phyloP scores from a whole-genome alignment of 768 basidiomycete genomes.

The Kwoniella botswanensis region DNA sequence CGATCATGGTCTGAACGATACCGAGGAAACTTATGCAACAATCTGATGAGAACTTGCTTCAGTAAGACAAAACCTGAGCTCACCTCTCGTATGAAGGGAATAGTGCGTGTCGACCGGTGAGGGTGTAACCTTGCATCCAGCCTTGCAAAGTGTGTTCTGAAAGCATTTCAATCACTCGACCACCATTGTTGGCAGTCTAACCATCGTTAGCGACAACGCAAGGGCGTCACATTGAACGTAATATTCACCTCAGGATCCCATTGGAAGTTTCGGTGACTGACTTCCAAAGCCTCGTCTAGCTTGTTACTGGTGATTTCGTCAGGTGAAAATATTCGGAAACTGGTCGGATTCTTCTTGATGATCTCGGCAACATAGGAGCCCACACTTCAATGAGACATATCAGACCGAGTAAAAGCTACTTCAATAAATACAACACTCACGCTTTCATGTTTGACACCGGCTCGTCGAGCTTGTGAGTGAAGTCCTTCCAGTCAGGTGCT shows the following conservation, averaged over 20 bases:
- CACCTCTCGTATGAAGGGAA: conserved; percentile 86
- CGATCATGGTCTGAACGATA: conserved; percentile 81
- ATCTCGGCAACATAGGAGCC: conserved; percentile 59
- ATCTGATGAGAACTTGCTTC: neutral
- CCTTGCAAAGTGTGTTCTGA: conserved; percentile 53
- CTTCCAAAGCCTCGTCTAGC: conserved; percentile 76
- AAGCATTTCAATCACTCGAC: conserved; percentile 84
- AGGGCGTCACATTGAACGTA: neutral
- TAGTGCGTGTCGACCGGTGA: conserved; percentile 75
- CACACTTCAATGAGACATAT: conserved; percentile 50
- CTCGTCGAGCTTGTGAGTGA: conserved; percentile 64
- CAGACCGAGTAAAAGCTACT: conserved; percentile 2
- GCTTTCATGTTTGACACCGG: conserved; percentile 80
- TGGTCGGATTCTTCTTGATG: conserved; percentile 70
- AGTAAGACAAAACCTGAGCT: neutral
- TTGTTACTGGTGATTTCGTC: conserved; percentile 89
- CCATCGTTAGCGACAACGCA: conserved; percentile 27
- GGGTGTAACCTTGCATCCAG: conserved; percentile 89
- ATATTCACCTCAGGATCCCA: conserved; percentile 67
- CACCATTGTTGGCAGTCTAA: conserved; percentile 69
- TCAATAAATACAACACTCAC: conserved; percentile 22
- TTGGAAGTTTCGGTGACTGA: conserved; percentile 72
- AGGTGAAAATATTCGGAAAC: conserved; percentile 88
- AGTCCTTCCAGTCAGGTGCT: conserved; percentile 70
- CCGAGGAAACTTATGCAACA: conserved; percentile 68